A percentile compares a stretch with the other conserved stretches of the same genome.
These are phyloP conservation scores for Aspergillus sp. DNA, from an alignment of 2,329 filamentous ascomycete genomes.

Conservation along the genomic window DNA sequence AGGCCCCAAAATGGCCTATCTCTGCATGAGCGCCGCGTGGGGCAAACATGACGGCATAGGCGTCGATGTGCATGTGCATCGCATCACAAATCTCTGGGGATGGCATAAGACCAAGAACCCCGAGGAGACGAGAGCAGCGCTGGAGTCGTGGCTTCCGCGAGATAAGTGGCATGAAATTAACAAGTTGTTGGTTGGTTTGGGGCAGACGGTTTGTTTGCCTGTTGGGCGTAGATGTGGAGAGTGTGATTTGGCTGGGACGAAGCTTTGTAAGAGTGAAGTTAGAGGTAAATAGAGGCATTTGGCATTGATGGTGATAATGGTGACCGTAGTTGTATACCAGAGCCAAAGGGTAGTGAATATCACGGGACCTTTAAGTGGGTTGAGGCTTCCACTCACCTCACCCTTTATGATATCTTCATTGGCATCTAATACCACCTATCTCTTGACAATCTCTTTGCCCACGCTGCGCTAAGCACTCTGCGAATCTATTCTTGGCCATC, in stretches of 20 bases:
- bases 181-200: slow-evolving; percentile 76
- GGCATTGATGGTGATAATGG: no score
- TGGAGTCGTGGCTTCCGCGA: slow-evolving; percentile 75
- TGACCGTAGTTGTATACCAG: no score
- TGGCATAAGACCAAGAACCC: slow-evolving; percentile 78
- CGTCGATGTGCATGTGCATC: slow-evolving; percentile 90
- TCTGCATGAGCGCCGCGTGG: slow-evolving; percentile 74
- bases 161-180: slow-evolving; percentile 93
- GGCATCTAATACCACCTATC: no score
- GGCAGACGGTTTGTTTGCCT: slow-evolving; percentile 78
- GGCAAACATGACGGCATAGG: slow-evolving; percentile 69
- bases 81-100: slow-evolving; percentile 89
- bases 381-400: no score
- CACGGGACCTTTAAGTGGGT: no score
- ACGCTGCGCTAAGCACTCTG: not conserved
- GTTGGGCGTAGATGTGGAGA: slow-evolving; percentile 75
- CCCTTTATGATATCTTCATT: no score
- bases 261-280: slow-evolving; percentile 69
- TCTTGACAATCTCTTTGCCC: no score
- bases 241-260: slow-evolving; percentile 69
- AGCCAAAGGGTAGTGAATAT: no score
- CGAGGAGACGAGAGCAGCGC: slow-evolving; percentile 68
- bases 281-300: no score
- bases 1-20: slow-evolving; percentile 89
- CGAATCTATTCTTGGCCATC: not conserved